These are phyloP conservation scores for Backusella liffmaniae DNA, from an alignment of 192 early-diverging fungal genomes.

Conservation along the genomic window DNA sequence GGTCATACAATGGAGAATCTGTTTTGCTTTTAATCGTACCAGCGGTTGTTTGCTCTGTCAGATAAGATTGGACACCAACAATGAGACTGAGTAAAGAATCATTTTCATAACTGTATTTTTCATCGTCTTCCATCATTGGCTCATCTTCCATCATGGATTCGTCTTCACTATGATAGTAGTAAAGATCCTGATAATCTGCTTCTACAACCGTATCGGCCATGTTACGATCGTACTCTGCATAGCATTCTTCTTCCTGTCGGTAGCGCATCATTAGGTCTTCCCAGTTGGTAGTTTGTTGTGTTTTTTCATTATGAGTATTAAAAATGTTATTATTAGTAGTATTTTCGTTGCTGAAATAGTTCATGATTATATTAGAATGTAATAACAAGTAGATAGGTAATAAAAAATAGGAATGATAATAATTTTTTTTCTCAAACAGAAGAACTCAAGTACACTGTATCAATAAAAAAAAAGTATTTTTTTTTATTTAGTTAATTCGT, in stretches of 20 bases:
- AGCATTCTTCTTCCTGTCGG: not conserved
- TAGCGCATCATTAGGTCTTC: not conserved
- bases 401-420: not conserved
- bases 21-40: constrained; percentile 5
- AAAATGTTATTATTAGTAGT: not conserved
- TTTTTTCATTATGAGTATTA: not conserved
- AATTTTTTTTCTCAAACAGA: not conserved
- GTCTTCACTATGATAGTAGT: not conserved
- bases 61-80: constrained; percentile 35
- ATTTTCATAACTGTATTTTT: constrained; percentile 17
- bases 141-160: not conserved
- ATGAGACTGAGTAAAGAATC: constrained; percentile 28
- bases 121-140: constrained; percentile 8
- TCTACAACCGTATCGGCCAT: constrained; percentile 14
- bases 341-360: not conserved
- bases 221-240: constrained; percentile 18
- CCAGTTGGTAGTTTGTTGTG: not conserved
- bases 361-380: not conserved
- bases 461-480: not conserved
- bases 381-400: not conserved
- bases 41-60: constrained; percentile 8
- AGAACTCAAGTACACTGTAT: not conserved
- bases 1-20: constrained; percentile 31
- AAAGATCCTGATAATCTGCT: constrained; percentile 14
- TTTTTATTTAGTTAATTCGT: not conserved